These are phyloP conservation scores for Eucalyptus cloeziana DNA, from an alignment of 345 rosid species.

Conservation along the genomic window DNA sequence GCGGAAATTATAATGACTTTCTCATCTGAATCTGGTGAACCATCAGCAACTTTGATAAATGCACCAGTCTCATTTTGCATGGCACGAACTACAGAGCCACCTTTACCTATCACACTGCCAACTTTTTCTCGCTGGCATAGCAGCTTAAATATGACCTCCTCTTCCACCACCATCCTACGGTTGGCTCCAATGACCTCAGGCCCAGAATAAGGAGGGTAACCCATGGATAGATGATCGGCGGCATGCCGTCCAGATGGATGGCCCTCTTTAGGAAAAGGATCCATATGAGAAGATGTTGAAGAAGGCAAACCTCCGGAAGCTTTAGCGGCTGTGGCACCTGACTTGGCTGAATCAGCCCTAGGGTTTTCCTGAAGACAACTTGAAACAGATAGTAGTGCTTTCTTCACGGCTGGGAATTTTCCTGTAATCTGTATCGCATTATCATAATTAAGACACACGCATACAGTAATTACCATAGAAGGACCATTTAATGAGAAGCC, in stretches of 20 bases:
- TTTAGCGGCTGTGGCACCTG: background rate
- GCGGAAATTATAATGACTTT: constrained; percentile 61
- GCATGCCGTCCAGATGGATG: constrained; percentile 28
- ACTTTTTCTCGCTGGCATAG: constrained; percentile 69
- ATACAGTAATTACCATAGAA: background rate
- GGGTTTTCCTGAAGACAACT: constrained; percentile 37
- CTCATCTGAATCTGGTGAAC: constrained; percentile 50
- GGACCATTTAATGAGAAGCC: background rate
- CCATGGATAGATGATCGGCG: constrained; percentile 37
- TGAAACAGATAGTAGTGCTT: constrained; percentile 40
- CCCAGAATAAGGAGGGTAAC: constrained; percentile 43
- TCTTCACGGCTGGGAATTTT: constrained; percentile 40
- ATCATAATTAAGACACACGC: background rate
- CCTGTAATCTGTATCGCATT: constrained; percentile 38
- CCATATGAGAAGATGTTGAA: constrained; percentile 22
- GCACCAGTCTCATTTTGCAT: constrained; percentile 75
- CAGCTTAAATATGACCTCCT: constrained; percentile 49
- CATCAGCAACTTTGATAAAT: constrained; percentile 50
- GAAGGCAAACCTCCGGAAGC: background rate
- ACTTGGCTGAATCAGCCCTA: constrained; percentile 14
- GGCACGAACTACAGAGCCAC: constrained; percentile 48
- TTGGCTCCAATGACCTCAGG: constrained; percentile 31
- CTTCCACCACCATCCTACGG: constrained; percentile 41
- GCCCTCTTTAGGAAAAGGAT: constrained; percentile 32
- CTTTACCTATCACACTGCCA: constrained; percentile 76